These are phyloP conservation scores for Hypoxylon sp. DNA, from an alignment of 2,329 filamentous ascomycete species.

Conservation along the genomic window DNA sequence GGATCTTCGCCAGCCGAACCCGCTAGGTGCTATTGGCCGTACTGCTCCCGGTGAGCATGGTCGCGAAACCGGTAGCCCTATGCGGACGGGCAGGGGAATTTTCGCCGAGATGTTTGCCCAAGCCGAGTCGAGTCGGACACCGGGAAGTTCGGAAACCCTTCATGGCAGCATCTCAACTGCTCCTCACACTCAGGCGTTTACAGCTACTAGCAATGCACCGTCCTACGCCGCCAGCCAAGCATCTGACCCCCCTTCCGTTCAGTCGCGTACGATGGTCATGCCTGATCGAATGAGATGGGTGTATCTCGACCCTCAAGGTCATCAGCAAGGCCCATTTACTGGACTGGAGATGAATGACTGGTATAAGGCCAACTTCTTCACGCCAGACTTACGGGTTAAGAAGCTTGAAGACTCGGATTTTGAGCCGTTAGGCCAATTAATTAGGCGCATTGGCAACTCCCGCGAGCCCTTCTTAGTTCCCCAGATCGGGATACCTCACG, in stretches of 20 bases:
- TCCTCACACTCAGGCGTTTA: constrained; percentile 54
- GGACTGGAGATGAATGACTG: constrained; percentile 99
- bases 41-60: constrained; percentile 67
- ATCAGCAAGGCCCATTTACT: constrained; percentile 93
- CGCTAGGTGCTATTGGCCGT: constrained; percentile 77
- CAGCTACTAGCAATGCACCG: constrained; percentile 51
- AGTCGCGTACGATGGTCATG: constrained; percentile 96
- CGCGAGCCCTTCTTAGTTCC: constrained; percentile 97
- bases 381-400: constrained; percentile 92
- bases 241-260: constrained; percentile 70
- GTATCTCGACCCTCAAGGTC: constrained; percentile 93
- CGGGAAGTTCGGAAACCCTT: constrained; percentile 54
- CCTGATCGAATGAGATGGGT: constrained; percentile 99
- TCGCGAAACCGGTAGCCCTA: constrained; percentile 72
- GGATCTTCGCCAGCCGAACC: constrained; percentile 73
- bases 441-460: constrained; percentile 95
- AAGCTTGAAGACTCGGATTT: constrained; percentile 95
- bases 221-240: constrained; percentile 56
- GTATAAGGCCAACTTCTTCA: constrained; percentile 99
- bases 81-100: constrained; percentile 67
- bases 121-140: constrained; percentile 53
- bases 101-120: constrained; percentile 70
- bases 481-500: constrained; percentile 95
- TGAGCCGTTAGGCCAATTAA: constrained; percentile 93
- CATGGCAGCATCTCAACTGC: constrained; percentile 48